phyloP scores from a whole-genome alignment of 2,329 filamentous ascomycete genomes.

The Pyrenophora tritici-repentis region DNA sequence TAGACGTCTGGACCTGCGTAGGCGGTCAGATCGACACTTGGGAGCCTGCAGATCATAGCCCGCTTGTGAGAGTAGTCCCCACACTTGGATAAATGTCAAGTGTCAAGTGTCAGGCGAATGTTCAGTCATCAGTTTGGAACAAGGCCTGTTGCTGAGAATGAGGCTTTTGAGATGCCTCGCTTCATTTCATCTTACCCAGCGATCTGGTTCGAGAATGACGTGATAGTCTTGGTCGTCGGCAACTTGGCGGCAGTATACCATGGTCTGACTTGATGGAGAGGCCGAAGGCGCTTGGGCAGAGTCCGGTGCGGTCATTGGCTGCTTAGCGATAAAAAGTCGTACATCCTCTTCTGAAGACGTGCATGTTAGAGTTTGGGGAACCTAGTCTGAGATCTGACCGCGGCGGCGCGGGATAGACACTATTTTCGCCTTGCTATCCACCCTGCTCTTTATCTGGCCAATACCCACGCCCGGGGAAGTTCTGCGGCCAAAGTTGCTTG shows the following conservation, averaged over 20 bases:
- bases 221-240: slow-evolving; percentile 8
- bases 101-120: slow-evolving; percentile 3
- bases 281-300: neutral
- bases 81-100: neutral
- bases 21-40: slow-evolving; percentile 27
- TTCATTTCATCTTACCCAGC: slow-evolving; percentile 7
- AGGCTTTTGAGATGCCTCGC: slow-evolving; percentile 20
- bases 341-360: slow-evolving; percentile 5
- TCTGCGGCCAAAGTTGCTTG: neutral
- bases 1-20: slow-evolving; percentile 21
- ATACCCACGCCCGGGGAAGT: slow-evolving; percentile 11
- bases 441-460: slow-evolving; percentile 2
- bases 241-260: slow-evolving; percentile 4
- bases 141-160: slow-evolving; percentile 8
- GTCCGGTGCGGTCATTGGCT: slow-evolving; percentile 14
- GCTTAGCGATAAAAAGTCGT: slow-evolving; percentile 3
- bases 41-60: slow-evolving; percentile 12
- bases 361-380: slow-evolving; percentile 12
- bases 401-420: slow-evolving; percentile 18
- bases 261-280: neutral
- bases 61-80: neutral
- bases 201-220: slow-evolving; percentile 3
- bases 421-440: slow-evolving; percentile 5
- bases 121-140: neutral
- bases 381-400: slow-evolving; percentile 16